A percentile compares a stretch with the other conserved stretches of the same genome.
These are phyloP conservation scores for Prototheca wickerhamii DNA, from an alignment of 163 green algal genomes.

Conservation along the genomic window DNA sequence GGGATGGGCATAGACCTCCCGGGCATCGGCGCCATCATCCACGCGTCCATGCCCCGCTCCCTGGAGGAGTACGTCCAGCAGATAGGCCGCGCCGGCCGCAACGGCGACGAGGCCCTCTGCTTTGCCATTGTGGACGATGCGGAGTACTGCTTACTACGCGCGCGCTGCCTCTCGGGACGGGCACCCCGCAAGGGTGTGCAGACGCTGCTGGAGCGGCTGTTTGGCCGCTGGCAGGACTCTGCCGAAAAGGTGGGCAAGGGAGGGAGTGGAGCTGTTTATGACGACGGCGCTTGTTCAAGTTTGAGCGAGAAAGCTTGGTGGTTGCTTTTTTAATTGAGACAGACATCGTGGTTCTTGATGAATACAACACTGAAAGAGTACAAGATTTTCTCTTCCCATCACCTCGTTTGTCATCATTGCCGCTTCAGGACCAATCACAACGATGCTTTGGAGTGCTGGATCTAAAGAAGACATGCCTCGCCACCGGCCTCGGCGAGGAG, in stretches of 20 bases:
- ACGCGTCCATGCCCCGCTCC: conserved; percentile 73
- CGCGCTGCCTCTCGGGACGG: conserved; percentile 35
- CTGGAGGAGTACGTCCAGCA: conserved; percentile 92
- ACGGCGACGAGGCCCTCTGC: conserved; percentile 47
- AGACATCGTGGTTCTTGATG: too few relatives aligned
- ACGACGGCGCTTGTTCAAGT: too few relatives aligned
- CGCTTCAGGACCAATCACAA: neutral
- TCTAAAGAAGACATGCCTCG: conserved; percentile 6
- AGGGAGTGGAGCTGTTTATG: too few relatives aligned
- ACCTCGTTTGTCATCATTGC: too few relatives aligned
- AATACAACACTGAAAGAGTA: too few relatives aligned
- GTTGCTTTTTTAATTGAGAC: too few relatives aligned
- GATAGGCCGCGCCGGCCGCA: conserved; percentile 69
- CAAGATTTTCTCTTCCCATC: too few relatives aligned
- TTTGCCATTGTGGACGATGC: conserved; percentile 53
- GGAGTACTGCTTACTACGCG: conserved; percentile 56
- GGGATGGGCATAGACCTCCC: conserved; percentile 65
- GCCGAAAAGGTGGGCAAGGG: too few relatives aligned
- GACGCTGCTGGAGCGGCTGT: conserved; percentile 47
- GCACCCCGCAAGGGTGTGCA: conserved; percentile 55
- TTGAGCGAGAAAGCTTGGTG: too few relatives aligned
- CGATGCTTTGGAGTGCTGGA: conserved; percentile 30
- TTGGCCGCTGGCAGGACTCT: conserved; percentile 13
- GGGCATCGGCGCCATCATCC: conserved; percentile 57
- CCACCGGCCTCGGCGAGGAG: conserved; percentile 54